Base-by-base conservation (phyloP, 208 protist species). In the Acanthamoeba lugdunensis region DNA sequence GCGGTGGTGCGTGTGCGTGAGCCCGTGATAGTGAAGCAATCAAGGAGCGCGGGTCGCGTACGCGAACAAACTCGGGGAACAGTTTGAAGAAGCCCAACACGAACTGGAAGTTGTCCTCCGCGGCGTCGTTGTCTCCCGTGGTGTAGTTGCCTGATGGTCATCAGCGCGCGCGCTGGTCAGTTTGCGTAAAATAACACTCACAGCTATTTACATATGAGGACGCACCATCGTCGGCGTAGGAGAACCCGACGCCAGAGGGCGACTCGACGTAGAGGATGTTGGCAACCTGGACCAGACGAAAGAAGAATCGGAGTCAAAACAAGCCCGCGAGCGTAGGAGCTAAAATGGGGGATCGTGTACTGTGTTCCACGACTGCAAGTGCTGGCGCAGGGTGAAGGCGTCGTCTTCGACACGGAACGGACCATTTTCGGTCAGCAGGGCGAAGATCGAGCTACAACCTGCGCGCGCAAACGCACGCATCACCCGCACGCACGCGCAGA, bases 31-130 rank as follows among this genome's bases (percentile, higher is more conserved):
- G 37, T 77, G 50, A 9, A 54, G 8, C 50, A 16, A 5, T 9
- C 14, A 16, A 54, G 56, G 25, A 81, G 16, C 11, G 33, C 11
- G 14, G 6, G 56, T 25, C 18, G 7, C 56, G 56, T 25, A 63
- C 56, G 18, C 18, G 56, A 63, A 16, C 56, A 63, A 81, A 94
- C 30, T 94, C 50, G 50, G 75, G 75, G 56, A 94, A 94, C 11
- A 94, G 81, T 41, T 69, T 79, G 65, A 90, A 90, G 82, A 94
- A 94, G 16, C 77, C 93, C 41, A 93, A 23, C 37, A 94, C 48
- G 45, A 75, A 84, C 30, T 52, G 37, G 41, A 85, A 37, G 84
- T 94, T 94, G 63, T 94, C 93, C 25, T 79, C 23, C 0, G 93
- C 93, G 5, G 84, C 87, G 25, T 58, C 28, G 63, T 28, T 37